Evolutionary conservation across 139 green algal species (phyloP).

Genomic region (Volvox reticuliferus): DNA sequence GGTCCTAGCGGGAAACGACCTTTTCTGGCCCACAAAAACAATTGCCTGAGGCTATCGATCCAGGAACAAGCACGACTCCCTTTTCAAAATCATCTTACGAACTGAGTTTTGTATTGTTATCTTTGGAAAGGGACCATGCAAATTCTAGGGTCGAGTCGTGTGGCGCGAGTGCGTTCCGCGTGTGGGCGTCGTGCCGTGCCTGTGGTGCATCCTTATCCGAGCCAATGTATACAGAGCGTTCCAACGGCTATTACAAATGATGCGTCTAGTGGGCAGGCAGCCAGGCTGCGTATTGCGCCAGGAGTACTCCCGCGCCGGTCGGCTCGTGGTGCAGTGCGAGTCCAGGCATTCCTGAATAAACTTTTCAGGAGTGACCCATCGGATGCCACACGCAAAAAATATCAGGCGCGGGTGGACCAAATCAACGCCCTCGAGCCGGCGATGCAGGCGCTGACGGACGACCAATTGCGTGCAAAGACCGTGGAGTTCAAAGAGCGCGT

Average conservation of each 20-base stretch:
- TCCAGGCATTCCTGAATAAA: slow-evolving; percentile 59
- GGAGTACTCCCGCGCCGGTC: slow-evolving; percentile 3
- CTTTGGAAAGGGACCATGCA: slow-evolving; percentile 7
- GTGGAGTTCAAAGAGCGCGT: slow-evolving; percentile 80
- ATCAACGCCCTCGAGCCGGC: slow-evolving; percentile 91
- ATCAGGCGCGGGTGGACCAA: slow-evolving; percentile 79
- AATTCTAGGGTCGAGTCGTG: slow-evolving; percentile 17
- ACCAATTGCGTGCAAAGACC: slow-evolving; percentile 89
- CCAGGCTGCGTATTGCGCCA: neutral
- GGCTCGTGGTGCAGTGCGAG: slow-evolving; percentile 13
- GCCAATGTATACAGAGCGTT: neutral
- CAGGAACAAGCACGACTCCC: no score
- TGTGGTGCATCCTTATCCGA: neutral
- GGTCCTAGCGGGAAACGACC: neutral
- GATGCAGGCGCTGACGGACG: slow-evolving; percentile 84
- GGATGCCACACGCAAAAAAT: slow-evolving; percentile 74
- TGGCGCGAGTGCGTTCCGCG: slow-evolving; percentile 13
- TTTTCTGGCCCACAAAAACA: neutral
- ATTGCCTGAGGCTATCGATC: neutral
- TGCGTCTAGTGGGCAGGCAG: neutral
- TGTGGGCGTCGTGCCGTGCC: neutral
- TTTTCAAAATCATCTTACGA: neutral
- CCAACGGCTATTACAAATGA: neutral
- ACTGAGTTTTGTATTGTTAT: neutral
- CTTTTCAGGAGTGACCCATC: slow-evolving; percentile 72